These are phyloP conservation scores for Paragyromitra xinjiangensis DNA, from an alignment of 495 filamentous ascomycete genomes.

Conservation along the genomic window DNA sequence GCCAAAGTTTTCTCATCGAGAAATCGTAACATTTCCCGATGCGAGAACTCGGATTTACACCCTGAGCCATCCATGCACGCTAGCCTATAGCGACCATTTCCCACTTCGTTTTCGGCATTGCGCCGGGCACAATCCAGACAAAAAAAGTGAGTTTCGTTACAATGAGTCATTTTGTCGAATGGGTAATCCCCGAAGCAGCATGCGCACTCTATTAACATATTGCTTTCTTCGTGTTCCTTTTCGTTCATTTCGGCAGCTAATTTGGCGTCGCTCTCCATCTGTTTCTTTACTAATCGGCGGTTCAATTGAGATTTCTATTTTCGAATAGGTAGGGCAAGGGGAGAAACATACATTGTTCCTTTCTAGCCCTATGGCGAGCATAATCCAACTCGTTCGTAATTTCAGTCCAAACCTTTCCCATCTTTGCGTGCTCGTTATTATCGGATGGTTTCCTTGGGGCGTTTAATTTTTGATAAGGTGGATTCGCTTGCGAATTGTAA, in stretches of 20 bases:
- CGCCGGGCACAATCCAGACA: slow-evolving; percentile 72
- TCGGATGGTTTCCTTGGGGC: slow-evolving; percentile 46
- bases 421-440: slow-evolving; percentile 35
- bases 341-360: slow-evolving; percentile 53
- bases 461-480: slow-evolving; percentile 58
- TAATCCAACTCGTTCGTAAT: slow-evolving; percentile 51
- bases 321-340: not conserved
- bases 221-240: slow-evolving; percentile 62
- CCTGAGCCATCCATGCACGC: slow-evolving; percentile 65
- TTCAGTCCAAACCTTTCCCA: slow-evolving; percentile 45
- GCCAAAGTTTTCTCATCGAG: slow-evolving; percentile 66
- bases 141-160: slow-evolving; percentile 73
- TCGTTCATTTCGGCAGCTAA: slow-evolving; percentile 55
- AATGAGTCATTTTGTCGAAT: slow-evolving; percentile 73
- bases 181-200: slow-evolving; percentile 76
- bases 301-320: slow-evolving; percentile 7
- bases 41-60: slow-evolving; percentile 64
- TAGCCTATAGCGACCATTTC: slow-evolving; percentile 69
- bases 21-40: slow-evolving; percentile 63
- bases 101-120: slow-evolving; percentile 73
- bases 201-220: slow-evolving; percentile 68
- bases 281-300: slow-evolving; percentile 40
- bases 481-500: slow-evolving; percentile 49
- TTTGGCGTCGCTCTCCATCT: slow-evolving; percentile 53
- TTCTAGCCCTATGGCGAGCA: slow-evolving; percentile 46